Evolutionary conservation across 202 grass and related monocot species (phyloP), one percentile per base, ranked within the genome.

Genomic region (Schoenoplectus tabernaemontani): DNA sequence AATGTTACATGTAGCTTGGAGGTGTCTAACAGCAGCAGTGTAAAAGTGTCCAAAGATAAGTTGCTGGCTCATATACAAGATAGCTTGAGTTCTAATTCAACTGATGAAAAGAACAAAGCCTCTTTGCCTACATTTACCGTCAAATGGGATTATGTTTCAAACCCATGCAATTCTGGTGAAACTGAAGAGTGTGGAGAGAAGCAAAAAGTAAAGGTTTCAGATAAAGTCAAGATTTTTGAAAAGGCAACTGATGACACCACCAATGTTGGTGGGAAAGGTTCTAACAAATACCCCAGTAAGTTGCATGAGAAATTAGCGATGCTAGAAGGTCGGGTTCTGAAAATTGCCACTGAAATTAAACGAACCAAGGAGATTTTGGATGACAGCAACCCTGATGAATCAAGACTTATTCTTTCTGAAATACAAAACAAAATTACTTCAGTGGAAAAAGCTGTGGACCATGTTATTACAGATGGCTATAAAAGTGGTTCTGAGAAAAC

Each of bases 281-380:
- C 78, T 43, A 89, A 70, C 77, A 98, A 82, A 44, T 90, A 89
- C 76, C 89, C 95, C 22, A 98, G 95, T 78, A 90, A 85, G 71
- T 82, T 98, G 76, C 91, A 98, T 44, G 95, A 98, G 70, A 98
- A 95, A 74, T 58, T 95, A 33, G 91, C 95, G 26, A 74, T 88
- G 0, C 39, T 98, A 78, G 95, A 98, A 88, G 91, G 88, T 24
- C 91, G 89, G 72, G 91, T 98, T 83, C 95, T 92, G 85, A 95
- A 92, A 83, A 98, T 98, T 83, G 95, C 95, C 41, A 90, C 95
- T 1, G 91, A 98, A 51, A 98, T 98, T 59, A 92, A 90, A 81
- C 84, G 91, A 59, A 98, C 95, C n/a, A 98, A 98, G 65, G 95
- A 92, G 70, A 90, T 94, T 81, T 79, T 98, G 59, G 91, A 98